Percentiles rank a stretch among this genome's conserved stretches.
These are phyloP conservation scores for Coemansia sp. DNA, from an alignment of 192 early-diverging fungal species.

Conservation along the genomic window DNA sequence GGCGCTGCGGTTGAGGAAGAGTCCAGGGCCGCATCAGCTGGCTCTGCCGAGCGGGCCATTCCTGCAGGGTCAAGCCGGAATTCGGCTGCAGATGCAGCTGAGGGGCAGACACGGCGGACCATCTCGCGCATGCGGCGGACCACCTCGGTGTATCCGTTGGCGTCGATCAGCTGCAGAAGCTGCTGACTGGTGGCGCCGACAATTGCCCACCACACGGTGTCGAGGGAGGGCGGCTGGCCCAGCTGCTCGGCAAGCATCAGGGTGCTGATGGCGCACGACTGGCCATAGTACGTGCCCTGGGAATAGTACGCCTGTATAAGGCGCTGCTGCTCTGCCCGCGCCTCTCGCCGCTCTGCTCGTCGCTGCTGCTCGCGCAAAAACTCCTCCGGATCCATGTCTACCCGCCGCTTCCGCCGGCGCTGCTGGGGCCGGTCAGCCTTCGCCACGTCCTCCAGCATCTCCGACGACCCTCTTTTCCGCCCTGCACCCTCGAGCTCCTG, in stretches of 20 bases:
- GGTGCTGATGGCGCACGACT: conserved; percentile 67
- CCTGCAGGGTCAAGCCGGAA: background rate
- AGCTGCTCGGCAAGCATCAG: conserved; percentile 76
- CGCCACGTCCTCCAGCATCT: conserved; percentile 15
- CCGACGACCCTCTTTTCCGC: conserved; percentile 9
- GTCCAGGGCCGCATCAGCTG: background rate
- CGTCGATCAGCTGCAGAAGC: conserved; percentile 68
- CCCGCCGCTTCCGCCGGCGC: conserved; percentile 11
- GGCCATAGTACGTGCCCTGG: conserved; percentile 74
- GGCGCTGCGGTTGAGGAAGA: background rate
- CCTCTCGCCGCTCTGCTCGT: conserved; percentile 27
- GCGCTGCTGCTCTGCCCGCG: conserved; percentile 36
- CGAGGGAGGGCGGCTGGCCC: conserved; percentile 60
- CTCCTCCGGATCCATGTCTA: conserved; percentile 48
- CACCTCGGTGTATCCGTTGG: conserved; percentile 61
- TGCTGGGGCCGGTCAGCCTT: background rate
- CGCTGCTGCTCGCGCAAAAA: conserved; percentile 48
- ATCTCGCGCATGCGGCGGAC: conserved; percentile 68
- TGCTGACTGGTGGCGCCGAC: conserved; percentile 79
- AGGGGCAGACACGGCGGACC: conserved; percentile 58
- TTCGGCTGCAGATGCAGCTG: background rate
- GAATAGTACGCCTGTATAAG: conserved; percentile 77
- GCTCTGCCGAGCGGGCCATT: background rate
- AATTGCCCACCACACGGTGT: conserved; percentile 85
- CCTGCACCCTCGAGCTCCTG: conserved; percentile 4